These are phyloP conservation scores for Petunia hybrid DNA, from an alignment of 305 asterid species.

Conservation along the genomic window DNA sequence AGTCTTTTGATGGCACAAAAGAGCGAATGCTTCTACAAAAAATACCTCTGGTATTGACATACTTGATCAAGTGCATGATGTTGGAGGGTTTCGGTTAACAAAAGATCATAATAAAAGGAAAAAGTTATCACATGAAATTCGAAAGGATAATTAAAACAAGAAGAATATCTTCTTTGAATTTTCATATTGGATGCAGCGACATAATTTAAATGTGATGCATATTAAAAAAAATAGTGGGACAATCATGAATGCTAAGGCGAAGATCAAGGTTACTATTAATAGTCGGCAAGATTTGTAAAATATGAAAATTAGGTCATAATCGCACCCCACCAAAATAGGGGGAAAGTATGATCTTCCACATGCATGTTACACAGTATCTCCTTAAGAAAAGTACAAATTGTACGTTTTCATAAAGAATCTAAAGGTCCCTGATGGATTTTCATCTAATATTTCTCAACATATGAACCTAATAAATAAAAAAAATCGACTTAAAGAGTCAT, in stretches of 20 bases:
- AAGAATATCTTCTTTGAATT: neutral
- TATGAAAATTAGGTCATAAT: constrained; percentile 20
- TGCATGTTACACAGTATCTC: neutral
- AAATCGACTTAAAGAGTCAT: constrained; percentile 23
- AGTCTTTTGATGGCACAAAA: neutral
- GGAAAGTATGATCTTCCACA: neutral
- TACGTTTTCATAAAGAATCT: neutral
- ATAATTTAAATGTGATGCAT: constrained; percentile 32
- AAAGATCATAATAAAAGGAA: neutral
- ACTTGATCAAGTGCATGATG: neutral
- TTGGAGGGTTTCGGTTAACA: neutral
- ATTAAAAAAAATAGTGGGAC: constrained; percentile 29
- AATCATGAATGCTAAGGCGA: neutral
- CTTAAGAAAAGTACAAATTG: neutral
- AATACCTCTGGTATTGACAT: neutral
- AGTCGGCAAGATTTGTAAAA: constrained; percentile 14
- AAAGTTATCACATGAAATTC: neutral
- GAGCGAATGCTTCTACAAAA: neutral
- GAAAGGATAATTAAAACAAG: constrained; percentile 4
- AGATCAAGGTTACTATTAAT: constrained; percentile 7
- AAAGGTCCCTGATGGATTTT: too few species aligned
- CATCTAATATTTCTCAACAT: too few species aligned
- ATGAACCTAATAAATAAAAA: neutral
- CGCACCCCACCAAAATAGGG: neutral
- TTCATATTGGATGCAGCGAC: neutral